phyloP scores from a whole-genome alignment of 805 yeast genomes.

The Monosporozyma servazzii region DNA sequence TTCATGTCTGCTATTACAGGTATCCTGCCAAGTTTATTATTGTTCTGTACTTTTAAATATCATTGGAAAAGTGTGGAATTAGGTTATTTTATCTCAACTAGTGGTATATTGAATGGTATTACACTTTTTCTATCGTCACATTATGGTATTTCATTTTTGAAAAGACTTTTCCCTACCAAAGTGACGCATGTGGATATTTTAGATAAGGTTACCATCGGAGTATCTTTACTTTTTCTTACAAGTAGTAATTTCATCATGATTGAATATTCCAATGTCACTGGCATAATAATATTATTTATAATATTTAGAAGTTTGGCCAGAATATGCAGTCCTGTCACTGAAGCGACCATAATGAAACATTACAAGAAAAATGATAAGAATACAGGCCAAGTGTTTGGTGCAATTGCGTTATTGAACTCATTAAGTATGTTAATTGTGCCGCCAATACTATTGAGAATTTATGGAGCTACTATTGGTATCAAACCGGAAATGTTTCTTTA shows the following conservation, averaged over 20 bases:
- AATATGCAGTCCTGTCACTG: conserved; percentile 47
- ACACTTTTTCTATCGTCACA: conserved; percentile 48
- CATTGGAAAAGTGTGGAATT: conserved; percentile 46
- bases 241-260: conserved; percentile 31
- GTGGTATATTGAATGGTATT: conserved; percentile 42
- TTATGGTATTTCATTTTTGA: conserved; percentile 32
- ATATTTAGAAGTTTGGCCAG: conserved; percentile 40
- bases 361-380: conserved; percentile 44
- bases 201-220: conserved; percentile 35
- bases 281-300: conserved; percentile 25
- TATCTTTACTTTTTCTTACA: conserved; percentile 31
- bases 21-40: conserved; percentile 34
- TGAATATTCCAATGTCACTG: conserved; percentile 17
- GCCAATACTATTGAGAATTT: conserved; percentile 37
- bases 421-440: conserved; percentile 42
- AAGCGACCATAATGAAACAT: conserved; percentile 52
- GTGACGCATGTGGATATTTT: conserved; percentile 42
- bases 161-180: conserved; percentile 28
- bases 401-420: conserved; percentile 51
- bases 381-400: conserved; percentile 68
- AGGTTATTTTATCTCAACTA: conserved; percentile 46
- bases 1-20: conserved; percentile 35
- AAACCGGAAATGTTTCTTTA: conserved; percentile 33
- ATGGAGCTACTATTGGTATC: conserved; percentile 35
- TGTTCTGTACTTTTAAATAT: conserved; percentile 47